Evolutionary conservation across 768 basidiomycete genomes (phyloP).

Genomic region (Mycena amicta): DNA sequence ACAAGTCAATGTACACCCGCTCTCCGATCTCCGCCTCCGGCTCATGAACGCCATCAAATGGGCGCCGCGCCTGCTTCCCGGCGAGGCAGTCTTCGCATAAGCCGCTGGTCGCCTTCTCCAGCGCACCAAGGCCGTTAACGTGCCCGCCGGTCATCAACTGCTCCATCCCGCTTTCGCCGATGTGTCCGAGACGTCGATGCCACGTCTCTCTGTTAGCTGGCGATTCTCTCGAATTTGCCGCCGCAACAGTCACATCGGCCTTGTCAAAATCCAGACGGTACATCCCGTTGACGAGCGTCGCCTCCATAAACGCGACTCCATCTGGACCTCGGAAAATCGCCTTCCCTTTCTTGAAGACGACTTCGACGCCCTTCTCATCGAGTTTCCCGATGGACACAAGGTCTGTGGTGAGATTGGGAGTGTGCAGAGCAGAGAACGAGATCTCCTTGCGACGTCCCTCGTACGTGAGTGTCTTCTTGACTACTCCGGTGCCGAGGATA

Average conservation of each 20-base stretch:
- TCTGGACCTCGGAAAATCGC: background rate
- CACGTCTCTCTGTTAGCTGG: conserved; percentile 6
- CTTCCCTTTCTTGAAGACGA: background rate
- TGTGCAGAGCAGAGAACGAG: background rate
- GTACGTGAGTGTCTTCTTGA: background rate
- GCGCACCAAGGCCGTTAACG: conserved; percentile 8
- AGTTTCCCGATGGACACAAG: background rate
- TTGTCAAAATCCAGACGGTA: background rate
- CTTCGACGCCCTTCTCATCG: background rate
- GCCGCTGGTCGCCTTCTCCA: background rate
- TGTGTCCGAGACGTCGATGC: conserved; percentile 11
- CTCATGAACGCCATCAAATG: conserved; percentile 8
- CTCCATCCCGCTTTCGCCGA: conserved; percentile 1
- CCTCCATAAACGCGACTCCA: background rate
- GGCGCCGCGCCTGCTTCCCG: conserved; percentile 3
- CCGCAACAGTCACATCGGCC: background rate
- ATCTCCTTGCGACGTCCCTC: background rate
- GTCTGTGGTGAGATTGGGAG: background rate
- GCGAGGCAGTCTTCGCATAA: conserved; percentile 10
- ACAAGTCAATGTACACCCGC: conserved; percentile 8
- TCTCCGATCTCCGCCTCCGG: conserved; percentile 5
- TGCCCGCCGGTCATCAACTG: background rate
- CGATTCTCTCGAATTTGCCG: background rate
- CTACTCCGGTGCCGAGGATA: background rate
- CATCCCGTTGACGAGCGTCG: background rate